Evolutionary conservation across 192 early-diverging fungal genomes (phyloP), one percentile per base, ranked within the genome.

Genomic region (Podila minutissima): DNA sequence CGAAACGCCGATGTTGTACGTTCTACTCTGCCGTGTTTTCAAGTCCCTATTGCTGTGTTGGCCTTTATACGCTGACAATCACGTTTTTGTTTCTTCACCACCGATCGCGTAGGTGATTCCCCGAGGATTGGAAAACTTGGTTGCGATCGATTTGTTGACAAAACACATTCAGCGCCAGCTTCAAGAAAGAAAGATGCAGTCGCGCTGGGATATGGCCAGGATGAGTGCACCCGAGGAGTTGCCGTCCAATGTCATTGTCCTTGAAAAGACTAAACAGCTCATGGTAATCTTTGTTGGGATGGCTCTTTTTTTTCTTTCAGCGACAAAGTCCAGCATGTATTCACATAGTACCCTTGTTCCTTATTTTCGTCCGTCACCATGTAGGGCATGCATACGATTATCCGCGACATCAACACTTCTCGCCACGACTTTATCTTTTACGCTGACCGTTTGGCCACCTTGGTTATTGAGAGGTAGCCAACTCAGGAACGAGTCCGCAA

Each of bases 361-460:
- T 58, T 38, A 0, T 58, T 75, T 74, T 70, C 69, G 15, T 1
- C 0, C 19, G 24, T 57, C 24, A 55, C 63, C 24, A 22, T 10
- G 28, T 66, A 89, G 87, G 92, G 91, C 10, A 88, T 97, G 66
- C 95, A 95, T 62, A 97, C 96, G 22, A 94, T 94, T 35, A 88
- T 97, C 15, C 88, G 94, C 33, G 91, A 96, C 75, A 72, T 85
- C 51, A 81, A 74, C 19, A 94, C 93, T 0, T 83, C 84, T 22
- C 89, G 94, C 60, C 89, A 92, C 65, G 95, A 98, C 74, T 97
- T 98, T 85, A 91, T 96, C 53, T 98, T 97, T 72, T 95, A 95
- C 78, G 89, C 95, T 13, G 96, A 98, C 74, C 90, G 97, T 22
- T 85, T 98, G 26, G 94, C 94, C 26, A 88, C 93, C 19, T 82